Percentiles rank a stretch among this genome's conserved stretches.
These are phyloP conservation scores for Cladosporium sp. DNA, from an alignment of 2,329 filamentous ascomycete species.

Conservation along the genomic window DNA sequence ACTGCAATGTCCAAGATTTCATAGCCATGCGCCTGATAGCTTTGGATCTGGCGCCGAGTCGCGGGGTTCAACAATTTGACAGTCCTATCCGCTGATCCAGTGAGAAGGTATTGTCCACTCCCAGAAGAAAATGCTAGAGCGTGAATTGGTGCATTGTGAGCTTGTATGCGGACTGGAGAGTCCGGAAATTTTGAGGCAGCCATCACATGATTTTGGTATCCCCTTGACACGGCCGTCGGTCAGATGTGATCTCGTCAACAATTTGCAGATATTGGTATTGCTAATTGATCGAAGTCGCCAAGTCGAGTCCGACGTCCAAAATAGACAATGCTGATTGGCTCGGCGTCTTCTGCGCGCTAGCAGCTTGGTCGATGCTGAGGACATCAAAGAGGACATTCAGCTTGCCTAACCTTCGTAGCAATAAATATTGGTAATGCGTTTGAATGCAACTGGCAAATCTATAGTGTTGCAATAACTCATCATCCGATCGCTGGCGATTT, in stretches of 20 bases:
- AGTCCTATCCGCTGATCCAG: constrained; percentile 77
- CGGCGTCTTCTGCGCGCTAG: background rate
- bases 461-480: too few species aligned
- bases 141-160: constrained; percentile 36
- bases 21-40: constrained; percentile 86
- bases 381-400: background rate
- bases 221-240: too few species aligned
- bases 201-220: background rate
- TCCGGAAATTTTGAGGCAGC: background rate
- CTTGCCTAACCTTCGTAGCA: background rate
- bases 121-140: constrained; percentile 48
- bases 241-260: background rate
- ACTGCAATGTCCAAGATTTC: constrained; percentile 80
- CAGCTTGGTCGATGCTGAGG: background rate
- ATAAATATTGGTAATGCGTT: too few species aligned
- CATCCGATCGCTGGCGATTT: too few species aligned
- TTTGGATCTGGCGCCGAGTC: constrained; percentile 64
- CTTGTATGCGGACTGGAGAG: background rate
- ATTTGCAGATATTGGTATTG: too few species aligned
- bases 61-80: constrained; percentile 81
- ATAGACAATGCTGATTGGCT: background rate
- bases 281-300: background rate
- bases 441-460: too few species aligned
- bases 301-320: background rate
- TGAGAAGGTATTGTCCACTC: constrained; percentile 60